Evolutionary conservation across 2,329 filamentous ascomycete species (phyloP), one percentile per base, ranked within the genome.

Genomic region (Ascochyta koolunga): DNA sequence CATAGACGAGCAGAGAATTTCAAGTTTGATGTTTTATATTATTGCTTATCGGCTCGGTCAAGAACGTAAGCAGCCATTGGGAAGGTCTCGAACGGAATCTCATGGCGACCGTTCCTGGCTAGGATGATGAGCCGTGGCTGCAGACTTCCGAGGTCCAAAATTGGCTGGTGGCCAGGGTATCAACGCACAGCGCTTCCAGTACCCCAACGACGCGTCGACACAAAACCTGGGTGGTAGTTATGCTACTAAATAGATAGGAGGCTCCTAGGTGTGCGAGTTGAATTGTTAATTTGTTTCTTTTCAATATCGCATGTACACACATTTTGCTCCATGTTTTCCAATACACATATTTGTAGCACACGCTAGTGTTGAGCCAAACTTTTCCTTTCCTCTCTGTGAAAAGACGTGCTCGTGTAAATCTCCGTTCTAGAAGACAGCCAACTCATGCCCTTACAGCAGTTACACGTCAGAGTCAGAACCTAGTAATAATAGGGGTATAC

Each of bases 201-300:
- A 75, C 36, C 50, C 63, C 1, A 42, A 6, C 5, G 63, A 67
- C 15, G 16, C 62, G n/a, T 35, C 51, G 5, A 71, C 69, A 5
- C 71, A 74, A 64, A 63, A 60, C 2, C 36, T 74, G 51, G 72
- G 71, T 18, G 57, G 59, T 1, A 56, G 49, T 5, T 74, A 65
- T 40, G 57, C 67, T 16, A 36, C 53, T 21, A 53, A 58, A 49
- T 57, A 60, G 32, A 31, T 60, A 46, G 53, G 37, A 8, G 37
- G 37, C 11, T 39, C 49, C 25, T 52, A 44, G 24, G 4, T 13
- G 10, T 29, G 15, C 11, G 11, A 15, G 3, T 29, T 11, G 11
- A 29, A 11, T 4, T 13, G 11, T 10, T 4, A 11, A 11, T 10
- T 13, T 10, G 27, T 29, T 29, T 29, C 27, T 5, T 29, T 29